Conservation (phyloP, 768 basidiomycete genomes). For the Russula sp. region DNA sequence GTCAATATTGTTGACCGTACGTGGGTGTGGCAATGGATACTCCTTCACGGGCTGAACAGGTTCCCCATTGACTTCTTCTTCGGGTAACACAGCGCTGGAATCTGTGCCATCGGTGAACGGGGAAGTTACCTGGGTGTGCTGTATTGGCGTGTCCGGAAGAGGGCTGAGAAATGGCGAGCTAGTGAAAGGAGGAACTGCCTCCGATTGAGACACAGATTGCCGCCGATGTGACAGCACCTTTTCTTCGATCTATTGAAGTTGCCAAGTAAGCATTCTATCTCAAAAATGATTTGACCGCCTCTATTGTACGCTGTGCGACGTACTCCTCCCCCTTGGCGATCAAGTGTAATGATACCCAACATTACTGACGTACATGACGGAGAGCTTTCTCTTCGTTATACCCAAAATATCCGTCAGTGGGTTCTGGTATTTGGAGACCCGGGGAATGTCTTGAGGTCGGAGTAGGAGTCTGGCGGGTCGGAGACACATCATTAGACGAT, state of each 20-base stretch:
- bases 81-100: not conserved
- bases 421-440: constrained; percentile 39
- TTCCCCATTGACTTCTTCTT: constrained; percentile 1
- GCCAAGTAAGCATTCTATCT: constrained; percentile 4
- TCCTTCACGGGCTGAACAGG: constrained; percentile 9
- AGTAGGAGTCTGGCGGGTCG: not conserved
- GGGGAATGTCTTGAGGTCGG: constrained; percentile 18
- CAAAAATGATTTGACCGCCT: not conserved
- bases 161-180: constrained; percentile 24
- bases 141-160: not conserved
- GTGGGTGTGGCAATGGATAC: not conserved
- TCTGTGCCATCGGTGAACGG: constrained; percentile 6
- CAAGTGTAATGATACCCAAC: not conserved
- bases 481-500: not conserved
- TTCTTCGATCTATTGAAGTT: constrained; percentile 55
- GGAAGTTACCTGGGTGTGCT: not conserved
- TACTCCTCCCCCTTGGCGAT: not conserved
- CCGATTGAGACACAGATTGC: constrained; percentile 43
- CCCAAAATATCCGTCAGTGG: constrained; percentile 71
- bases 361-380: constrained; percentile 51
- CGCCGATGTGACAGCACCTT: constrained; percentile 64
- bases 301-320: not conserved
- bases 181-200: constrained; percentile 32
- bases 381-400: constrained; percentile 74
- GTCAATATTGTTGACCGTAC: constrained; percentile 5